These are phyloP conservation scores for Ophiobolus disseminans DNA, from an alignment of 2,329 filamentous ascomycete genomes.

Conservation along the genomic window DNA sequence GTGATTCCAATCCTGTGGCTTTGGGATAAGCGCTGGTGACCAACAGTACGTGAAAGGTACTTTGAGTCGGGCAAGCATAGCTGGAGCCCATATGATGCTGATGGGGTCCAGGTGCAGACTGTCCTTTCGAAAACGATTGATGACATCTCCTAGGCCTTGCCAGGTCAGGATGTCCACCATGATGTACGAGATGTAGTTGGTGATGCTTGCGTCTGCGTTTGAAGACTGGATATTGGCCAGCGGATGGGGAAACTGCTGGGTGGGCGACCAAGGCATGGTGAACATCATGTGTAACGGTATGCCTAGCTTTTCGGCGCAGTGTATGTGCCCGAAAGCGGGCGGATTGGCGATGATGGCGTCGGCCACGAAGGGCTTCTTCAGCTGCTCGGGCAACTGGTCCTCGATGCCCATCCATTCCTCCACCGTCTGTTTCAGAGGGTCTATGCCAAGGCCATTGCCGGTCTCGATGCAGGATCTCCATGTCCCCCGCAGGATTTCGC, in stretches of 20 bases:
- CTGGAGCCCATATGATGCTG: conserved; percentile 82
- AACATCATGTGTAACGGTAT: conserved; percentile 87
- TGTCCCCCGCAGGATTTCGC: conserved; percentile 80
- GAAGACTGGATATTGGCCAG: conserved; percentile 80
- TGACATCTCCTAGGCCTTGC: conserved; percentile 89
- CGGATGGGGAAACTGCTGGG: conserved; percentile 84
- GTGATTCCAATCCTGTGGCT: conserved; percentile 55
- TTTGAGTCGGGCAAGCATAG: conserved; percentile 74
- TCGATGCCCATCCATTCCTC: conserved; percentile 57
- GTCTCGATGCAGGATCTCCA: conserved; percentile 87
- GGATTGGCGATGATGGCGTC: conserved; percentile 83
- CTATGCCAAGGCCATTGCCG: conserved; percentile 67
- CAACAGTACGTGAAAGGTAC: conserved; percentile 93
- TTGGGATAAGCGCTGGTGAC: conserved; percentile 58
- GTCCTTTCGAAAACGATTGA: conserved; percentile 83
- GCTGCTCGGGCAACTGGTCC: conserved; percentile 46
- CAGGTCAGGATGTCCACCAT: conserved; percentile 91
- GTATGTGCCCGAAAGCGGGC: conserved; percentile 77
- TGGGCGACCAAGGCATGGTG: conserved; percentile 93
- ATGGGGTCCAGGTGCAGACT: conserved; percentile 78
- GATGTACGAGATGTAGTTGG: conserved; percentile 83
- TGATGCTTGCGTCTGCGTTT: conserved; percentile 76
- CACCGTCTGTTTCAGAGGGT: conserved; percentile 60
- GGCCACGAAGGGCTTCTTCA: conserved; percentile 74
- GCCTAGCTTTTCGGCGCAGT: conserved; percentile 76